Evolutionary conservation across 306 rosid species (phyloP), one percentile per base, ranked within the genome.

Genomic region (Abrus pulchellus): DNA sequence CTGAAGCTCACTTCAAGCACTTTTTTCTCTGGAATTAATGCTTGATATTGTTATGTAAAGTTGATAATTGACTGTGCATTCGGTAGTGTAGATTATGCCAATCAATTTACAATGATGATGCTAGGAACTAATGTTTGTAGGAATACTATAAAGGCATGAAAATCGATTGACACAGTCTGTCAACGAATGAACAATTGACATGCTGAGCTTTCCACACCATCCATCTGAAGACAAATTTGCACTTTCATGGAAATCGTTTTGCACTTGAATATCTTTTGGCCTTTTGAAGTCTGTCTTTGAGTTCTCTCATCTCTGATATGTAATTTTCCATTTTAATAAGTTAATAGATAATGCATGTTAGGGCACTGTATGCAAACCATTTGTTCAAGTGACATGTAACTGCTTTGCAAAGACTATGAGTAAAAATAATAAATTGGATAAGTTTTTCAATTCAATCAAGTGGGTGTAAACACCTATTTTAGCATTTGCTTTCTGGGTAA

Each of bases 241-340:
- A 7, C 61, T 76, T 70, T 80, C 43, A 14, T n/a, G 63, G 38
- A 77, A 53, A 44, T 8, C n/a, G 10, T 59, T 76, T 30, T 28
- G 47, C 28, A 28, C 77, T 57, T 72, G 34, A 47, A 77, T 50
- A 47, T 73, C 10, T 41, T 54, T 85, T 50, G 45, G 48, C 27
- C 76, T 33, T 74, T 80, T 34, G 72, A 78, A 86, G 47, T 69
- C 77, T 44, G 54, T 4, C 44, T 71, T 53, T 7, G 73, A 7
- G 33, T 68, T 64, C 47, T 20, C 20, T 20, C 20, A 20, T 20
- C 20, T 20, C 78, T 81, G 54, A 43, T 69, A 49, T 79, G 76
- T 12, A 34, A 56, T 56, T 67, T 67, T 27, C 63, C 59, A 29
- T 56, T 60, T 20, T n/a, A 43, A 1, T 47, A 1, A 52, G 43